Evolutionary conservation across 2,329 filamentous ascomycete species (phyloP).

Genomic region (Ophiostoma perfectum): DNA sequence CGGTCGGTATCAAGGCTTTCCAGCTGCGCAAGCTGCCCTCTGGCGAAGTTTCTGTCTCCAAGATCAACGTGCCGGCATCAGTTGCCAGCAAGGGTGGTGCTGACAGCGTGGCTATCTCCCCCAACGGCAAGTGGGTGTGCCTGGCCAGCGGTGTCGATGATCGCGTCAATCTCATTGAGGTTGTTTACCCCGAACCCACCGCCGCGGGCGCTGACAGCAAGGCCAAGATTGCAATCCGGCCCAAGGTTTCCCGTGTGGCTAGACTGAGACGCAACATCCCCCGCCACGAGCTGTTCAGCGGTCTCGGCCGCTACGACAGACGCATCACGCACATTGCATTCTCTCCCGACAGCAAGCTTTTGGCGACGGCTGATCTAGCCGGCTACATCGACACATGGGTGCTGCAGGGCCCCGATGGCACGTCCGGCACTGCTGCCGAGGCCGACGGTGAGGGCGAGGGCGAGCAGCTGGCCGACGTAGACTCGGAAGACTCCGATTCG

Average conservation of each 20-base stretch:
- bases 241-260: slow-evolving; percentile 48
- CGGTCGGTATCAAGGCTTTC: slow-evolving; percentile 71
- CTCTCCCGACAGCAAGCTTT: slow-evolving; percentile 70
- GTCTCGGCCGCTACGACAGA: slow-evolving; percentile 69
- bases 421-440: slow-evolving; percentile 23
- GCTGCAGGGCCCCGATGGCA: slow-evolving; percentile 54
- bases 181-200: slow-evolving; percentile 35
- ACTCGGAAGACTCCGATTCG: slow-evolving; percentile 29
- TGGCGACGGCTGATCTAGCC: slow-evolving; percentile 74
- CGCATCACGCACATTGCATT: slow-evolving; percentile 71
- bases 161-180: slow-evolving; percentile 41
- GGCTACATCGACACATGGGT: slow-evolving; percentile 87
- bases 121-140: slow-evolving; percentile 64
- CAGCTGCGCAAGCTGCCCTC: slow-evolving; percentile 52
- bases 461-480: slow-evolving; percentile 31
- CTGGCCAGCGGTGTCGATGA: slow-evolving; percentile 33
- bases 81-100: slow-evolving; percentile 64
- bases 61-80: slow-evolving; percentile 57
- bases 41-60: slow-evolving; percentile 59
- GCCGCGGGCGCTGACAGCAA: not conserved
- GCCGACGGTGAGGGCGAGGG: slow-evolving; percentile 23
- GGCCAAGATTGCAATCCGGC: slow-evolving; percentile 30
- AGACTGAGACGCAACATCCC: slow-evolving; percentile 42
- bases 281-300: slow-evolving; percentile 55
- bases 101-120: slow-evolving; percentile 62